Evolutionary conservation across 176 grass and related monocot species (phyloP).

Genomic region (Lolium rigidum): DNA sequence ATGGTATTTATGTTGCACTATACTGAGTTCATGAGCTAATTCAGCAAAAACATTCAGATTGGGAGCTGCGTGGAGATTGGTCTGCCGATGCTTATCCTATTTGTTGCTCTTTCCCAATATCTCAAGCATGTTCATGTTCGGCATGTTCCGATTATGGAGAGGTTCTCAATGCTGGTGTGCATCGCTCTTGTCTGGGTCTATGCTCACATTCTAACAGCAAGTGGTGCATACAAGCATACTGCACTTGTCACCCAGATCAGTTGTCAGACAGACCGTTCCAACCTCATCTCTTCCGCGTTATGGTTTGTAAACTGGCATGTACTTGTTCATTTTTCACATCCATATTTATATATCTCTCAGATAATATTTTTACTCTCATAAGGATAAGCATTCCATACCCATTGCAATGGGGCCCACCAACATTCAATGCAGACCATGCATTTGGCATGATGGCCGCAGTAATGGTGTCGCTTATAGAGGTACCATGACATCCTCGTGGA

Average conservation of each 20-base stretch:
- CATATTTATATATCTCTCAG: not conserved
- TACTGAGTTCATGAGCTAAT: conserved; percentile 30
- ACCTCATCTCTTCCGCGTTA: conserved; percentile 87
- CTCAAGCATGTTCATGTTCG: conserved; percentile 73
- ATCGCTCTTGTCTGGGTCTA: conserved; percentile 82
- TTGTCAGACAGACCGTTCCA: conserved; percentile 77
- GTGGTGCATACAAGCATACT: conserved; percentile 78
- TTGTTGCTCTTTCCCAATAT: conserved; percentile 83
- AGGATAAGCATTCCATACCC: conserved; percentile 97
- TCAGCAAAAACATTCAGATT: conserved; percentile 55
- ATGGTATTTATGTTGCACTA: conserved; percentile 6
- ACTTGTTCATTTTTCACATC: conserved; percentile 38
- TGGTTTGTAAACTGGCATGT: conserved; percentile 50
- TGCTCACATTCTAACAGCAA: conserved; percentile 86
- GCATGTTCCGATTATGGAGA: conserved; percentile 77
- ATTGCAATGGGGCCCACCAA: conserved; percentile 93
- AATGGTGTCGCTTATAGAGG: conserved; percentile 92
- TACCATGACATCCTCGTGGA: conserved; percentile 19
- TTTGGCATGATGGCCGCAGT: conserved; percentile 99
- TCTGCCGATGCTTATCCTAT: conserved; percentile 87
- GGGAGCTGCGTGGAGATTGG: conserved; percentile 96
- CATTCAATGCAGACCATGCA: conserved; percentile 88
- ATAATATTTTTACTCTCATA: conserved; percentile 2
- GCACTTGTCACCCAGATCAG: conserved; percentile 76
- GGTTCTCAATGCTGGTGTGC: conserved; percentile 79